Evolutionary conservation across 2,329 filamentous ascomycete species (phyloP).

Genomic region (Tolypocladium sp.): DNA sequence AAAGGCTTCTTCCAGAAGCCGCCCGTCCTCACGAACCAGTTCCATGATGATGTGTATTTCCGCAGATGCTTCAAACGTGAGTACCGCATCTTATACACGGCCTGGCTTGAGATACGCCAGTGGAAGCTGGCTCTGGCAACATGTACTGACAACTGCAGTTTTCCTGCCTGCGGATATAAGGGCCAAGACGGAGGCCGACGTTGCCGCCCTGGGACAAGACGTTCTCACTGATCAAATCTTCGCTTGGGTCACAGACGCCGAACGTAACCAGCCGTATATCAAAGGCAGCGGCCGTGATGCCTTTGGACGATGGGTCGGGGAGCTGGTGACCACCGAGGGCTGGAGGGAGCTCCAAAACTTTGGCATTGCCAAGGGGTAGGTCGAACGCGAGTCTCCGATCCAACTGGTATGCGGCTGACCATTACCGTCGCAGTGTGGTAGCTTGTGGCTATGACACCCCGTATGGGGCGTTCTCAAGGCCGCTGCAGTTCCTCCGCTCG

Average conservation of each 20-base stretch:
- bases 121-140: not conserved
- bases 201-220: conserved; percentile 38
- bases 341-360: conserved; percentile 55
- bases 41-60: conserved; percentile 43
- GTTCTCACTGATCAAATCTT: conserved; percentile 47
- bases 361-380: conserved; percentile 44
- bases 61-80: conserved; percentile 42
- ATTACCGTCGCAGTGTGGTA: conserved; percentile 31
- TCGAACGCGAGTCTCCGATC: not conserved
- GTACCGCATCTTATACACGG: conserved; percentile 8
- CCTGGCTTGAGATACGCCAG: not conserved
- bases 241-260: conserved; percentile 51
- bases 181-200: conserved; percentile 29
- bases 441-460: conserved; percentile 50
- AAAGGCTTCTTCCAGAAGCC: conserved; percentile 48
- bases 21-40: conserved; percentile 45
- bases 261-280: conserved; percentile 54
- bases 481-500: conserved; percentile 48
- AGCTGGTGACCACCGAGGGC: conserved; percentile 55
- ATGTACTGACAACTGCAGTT: conserved; percentile 23
- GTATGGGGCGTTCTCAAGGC: conserved; percentile 39
- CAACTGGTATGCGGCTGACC: not conserved
- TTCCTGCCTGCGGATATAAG: conserved; percentile 35
- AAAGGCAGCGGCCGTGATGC: conserved; percentile 46
- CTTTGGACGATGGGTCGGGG: conserved; percentile 50